Evolutionary conservation across 2,329 filamentous ascomycete species (phyloP), one percentile per base, ranked within the genome.

Genomic region (Zalaria obscura): DNA sequence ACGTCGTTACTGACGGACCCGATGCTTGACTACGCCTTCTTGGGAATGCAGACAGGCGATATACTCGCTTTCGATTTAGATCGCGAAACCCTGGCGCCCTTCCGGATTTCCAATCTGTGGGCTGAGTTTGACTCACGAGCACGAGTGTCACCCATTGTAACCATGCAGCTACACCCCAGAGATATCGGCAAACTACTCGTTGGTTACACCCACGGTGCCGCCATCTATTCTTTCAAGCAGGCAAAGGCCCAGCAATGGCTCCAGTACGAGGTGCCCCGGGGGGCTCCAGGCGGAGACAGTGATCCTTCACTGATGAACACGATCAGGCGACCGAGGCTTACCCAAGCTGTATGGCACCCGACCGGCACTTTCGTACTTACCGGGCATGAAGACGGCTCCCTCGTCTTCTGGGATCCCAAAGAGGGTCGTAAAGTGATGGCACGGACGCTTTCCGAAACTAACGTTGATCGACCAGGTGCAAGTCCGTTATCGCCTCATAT

Each of bases 141-240:
- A 6, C 72, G 78, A 38, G 63, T 78, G 7, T 66, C 73, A 8
- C 71, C 76, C 2, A 69, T 96, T 29, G 73, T 95, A 11, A 81
- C 80, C 10, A 67, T 98, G 55, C 76, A 86, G 45, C 71, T 96
- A 51, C 91, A 96, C 55, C 88, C 91, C 2, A 75, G 87, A 52
- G 91, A 98, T 57, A 84, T 96, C 49, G 91, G 91, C 4, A 87
- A 86, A 54, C 69, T 98, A 26, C 64, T 98, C 43, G 83, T 98
- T 44, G 88, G 82, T n/a, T 98, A 96, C 59, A 76, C 76, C 0
- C 77, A 89, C 50, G 91, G 91, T 9, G 87, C 84, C 4, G 85
- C 85, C 37, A 74, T 91, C 45, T 98, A 93, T 62, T 93, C 86
- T 3, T 93, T 98, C 69, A 96, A 98, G 65, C 83, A 93, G 58